Conservation (phyloP, 1,284 basidiomycete species). For the Exobasidium rhododendri region DNA sequence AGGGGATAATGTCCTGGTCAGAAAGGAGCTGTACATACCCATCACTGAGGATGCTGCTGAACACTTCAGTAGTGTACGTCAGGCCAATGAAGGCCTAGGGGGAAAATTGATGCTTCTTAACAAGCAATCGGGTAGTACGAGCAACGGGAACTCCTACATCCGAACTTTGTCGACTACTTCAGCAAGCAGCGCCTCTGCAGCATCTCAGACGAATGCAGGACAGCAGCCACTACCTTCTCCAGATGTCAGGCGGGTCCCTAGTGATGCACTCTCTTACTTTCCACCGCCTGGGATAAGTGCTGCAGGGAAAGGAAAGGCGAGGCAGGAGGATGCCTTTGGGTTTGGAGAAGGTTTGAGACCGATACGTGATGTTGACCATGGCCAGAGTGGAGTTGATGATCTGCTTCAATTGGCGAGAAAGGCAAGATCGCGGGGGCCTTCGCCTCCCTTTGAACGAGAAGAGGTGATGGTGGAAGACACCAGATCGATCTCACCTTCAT, state of each 20-base stretch:
- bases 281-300: constrained; percentile 9
- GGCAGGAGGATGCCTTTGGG: constrained; percentile 9
- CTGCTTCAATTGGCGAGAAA: constrained; percentile 23
- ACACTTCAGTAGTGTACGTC: background rate
- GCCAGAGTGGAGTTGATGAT: constrained; percentile 48
- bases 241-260: constrained; percentile 11
- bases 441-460: background rate
- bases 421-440: constrained; percentile 11
- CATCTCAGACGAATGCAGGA: background rate
- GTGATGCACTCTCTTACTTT: constrained; percentile 15
- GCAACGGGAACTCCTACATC: background rate
- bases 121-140: background rate
- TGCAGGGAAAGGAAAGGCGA: constrained; percentile 14
- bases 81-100: background rate
- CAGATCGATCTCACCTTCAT: constrained; percentile 12
- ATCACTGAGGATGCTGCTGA: constrained; percentile 23
- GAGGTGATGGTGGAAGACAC: background rate
- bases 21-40: constrained; percentile 47
- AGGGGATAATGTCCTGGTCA: constrained; percentile 48
- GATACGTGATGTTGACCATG: constrained; percentile 23
- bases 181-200: background rate
- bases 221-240: background rate
- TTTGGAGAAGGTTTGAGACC: constrained; percentile 6
- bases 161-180: background rate
- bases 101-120: constrained; percentile 4